A percentile compares a stretch with the other conserved stretches of the same genome.
phyloP scores from a whole-genome alignment of 2,329 filamentous ascomycete species.

The Colletotrichum coccodes region DNA sequence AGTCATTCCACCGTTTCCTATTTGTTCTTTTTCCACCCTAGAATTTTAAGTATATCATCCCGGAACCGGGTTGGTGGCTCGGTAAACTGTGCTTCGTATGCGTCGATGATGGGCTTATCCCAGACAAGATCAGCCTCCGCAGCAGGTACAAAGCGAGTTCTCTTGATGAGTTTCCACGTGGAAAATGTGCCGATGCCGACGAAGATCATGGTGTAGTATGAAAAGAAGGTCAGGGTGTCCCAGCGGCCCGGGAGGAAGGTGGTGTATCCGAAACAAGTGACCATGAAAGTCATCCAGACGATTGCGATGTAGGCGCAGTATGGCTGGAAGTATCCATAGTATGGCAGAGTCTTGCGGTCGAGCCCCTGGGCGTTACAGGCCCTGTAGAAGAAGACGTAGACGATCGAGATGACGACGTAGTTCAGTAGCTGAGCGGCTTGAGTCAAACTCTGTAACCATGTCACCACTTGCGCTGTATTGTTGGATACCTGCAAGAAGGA shows the following conservation, averaged over 20 bases:
- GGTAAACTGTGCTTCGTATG: conserved; percentile 63
- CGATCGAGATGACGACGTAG: conserved; percentile 63
- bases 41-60: conserved; percentile 60
- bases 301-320: conserved; percentile 62
- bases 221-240: conserved; percentile 57
- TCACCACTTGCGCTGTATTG: conserved; percentile 59
- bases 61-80: conserved; percentile 63
- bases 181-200: conserved; percentile 63
- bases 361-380: conserved; percentile 59
- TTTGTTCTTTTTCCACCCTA: conserved; percentile 45
- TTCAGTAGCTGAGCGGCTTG: conserved; percentile 60
- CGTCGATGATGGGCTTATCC: conserved; percentile 69
- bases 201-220: conserved; percentile 68
- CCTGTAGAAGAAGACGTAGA: conserved; percentile 67
- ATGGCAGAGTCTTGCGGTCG: conserved; percentile 62
- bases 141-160: conserved; percentile 63
- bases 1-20: background rate
- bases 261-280: conserved; percentile 66
- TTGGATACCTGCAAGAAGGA: conserved; percentile 62
- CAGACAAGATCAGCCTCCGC: conserved; percentile 68
- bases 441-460: conserved; percentile 60
- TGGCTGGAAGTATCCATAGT: conserved; percentile 68
- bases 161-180: conserved; percentile 72
- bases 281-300: conserved; percentile 52
- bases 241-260: conserved; percentile 54